Evolutionary conservation across 371 early-diverging fungal species (phyloP).

Genomic region (Choanephora cucurbitarum): DNA sequence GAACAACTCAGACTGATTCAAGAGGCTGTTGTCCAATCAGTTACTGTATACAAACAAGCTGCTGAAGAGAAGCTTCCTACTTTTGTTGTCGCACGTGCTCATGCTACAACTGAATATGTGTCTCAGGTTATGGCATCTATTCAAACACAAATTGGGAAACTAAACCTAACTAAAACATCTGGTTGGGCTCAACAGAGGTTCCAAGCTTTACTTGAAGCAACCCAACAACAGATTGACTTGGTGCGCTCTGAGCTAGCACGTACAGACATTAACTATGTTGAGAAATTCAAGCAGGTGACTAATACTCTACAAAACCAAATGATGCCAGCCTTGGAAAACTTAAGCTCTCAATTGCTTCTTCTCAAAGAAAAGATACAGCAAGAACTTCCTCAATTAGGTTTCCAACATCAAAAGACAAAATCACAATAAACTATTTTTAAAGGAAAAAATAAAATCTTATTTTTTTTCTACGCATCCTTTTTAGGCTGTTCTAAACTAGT

Average conservation of each 20-base stretch:
- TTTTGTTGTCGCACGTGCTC: slow-evolving; percentile 24
- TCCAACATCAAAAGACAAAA: slow-evolving; percentile 18
- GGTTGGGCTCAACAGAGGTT: slow-evolving; percentile 52
- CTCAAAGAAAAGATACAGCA: slow-evolving; percentile 26
- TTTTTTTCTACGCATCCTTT: too few relatives aligned
- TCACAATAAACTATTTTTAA: slow-evolving; percentile 8
- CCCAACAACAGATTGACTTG: slow-evolving; percentile 45
- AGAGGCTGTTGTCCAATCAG: slow-evolving; percentile 27
- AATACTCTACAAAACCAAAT: slow-evolving; percentile 53
- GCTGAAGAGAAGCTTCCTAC: slow-evolving; percentile 35
- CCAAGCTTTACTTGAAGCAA: slow-evolving; percentile 37
- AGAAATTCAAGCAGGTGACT: slow-evolving; percentile 55
- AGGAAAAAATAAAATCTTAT: background rate
- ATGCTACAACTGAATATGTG: slow-evolving; percentile 23
- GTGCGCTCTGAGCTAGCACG: slow-evolving; percentile 49
- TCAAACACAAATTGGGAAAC: slow-evolving; percentile 27
- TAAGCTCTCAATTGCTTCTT: slow-evolving; percentile 41
- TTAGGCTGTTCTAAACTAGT: slow-evolving; percentile 1
- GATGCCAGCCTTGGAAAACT: slow-evolving; percentile 52
- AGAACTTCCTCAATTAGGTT: slow-evolving; percentile 31
- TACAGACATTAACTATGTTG: slow-evolving; percentile 45
- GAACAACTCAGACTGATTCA: slow-evolving; percentile 32
- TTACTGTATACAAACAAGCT: slow-evolving; percentile 32
- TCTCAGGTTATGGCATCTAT: slow-evolving; percentile 19
- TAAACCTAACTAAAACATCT: slow-evolving; percentile 41